Base-by-base conservation (phyloP, 2,329 filamentous ascomycete genomes). In the Sclerotinia sclerotiorum region DNA sequence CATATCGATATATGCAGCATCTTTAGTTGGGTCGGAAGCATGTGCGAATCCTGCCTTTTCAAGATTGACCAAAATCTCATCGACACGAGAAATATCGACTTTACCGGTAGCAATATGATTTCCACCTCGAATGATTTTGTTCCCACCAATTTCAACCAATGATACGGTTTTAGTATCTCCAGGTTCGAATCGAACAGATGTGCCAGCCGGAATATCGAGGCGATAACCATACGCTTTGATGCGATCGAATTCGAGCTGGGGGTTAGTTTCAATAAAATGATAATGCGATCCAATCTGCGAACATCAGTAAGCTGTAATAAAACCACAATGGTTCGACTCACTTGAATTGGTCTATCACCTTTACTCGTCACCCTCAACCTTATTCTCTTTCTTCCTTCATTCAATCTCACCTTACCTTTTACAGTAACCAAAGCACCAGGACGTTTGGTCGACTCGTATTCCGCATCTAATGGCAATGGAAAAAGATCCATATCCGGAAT, bases 231-330 rank as follows among this genome's bases (percentile, higher is more conserved):
- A 95, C 0, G 93, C 87, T 73, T 87, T 87, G 62, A 87, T 82
- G 35, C 94, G 91, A 80, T 98, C 94, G 78, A 98, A 98, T 70
- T 91, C 87, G 63, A 98, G 85, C 78, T 92, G 87, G 0, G 93
- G 92, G 79, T 98, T 98, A n/a, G 89, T 90, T 82, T 98, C 94
- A 76, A 97, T 88, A 78, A 98, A 97, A 80, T 97, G 94, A 79
- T 97, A 98, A 80, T 98, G 94, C 44, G 93, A 97, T 44, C 94
- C 94, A 69, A 92, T 84, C 85, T 88, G 74, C 35, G 19, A 46
- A 17, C 10, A 65, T 74, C 46, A 73, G 69, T 54, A 54, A 29
- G 42, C 29, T 11, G 32, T 54, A 15, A 27, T 39, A 27, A 27
- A n/a, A 52, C 11, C 24, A 10, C 13, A 21, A 24, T 17, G 3